phyloP scores from a whole-genome alignment of 2,329 filamentous ascomycete genomes.

The Triangularia setosa region DNA sequence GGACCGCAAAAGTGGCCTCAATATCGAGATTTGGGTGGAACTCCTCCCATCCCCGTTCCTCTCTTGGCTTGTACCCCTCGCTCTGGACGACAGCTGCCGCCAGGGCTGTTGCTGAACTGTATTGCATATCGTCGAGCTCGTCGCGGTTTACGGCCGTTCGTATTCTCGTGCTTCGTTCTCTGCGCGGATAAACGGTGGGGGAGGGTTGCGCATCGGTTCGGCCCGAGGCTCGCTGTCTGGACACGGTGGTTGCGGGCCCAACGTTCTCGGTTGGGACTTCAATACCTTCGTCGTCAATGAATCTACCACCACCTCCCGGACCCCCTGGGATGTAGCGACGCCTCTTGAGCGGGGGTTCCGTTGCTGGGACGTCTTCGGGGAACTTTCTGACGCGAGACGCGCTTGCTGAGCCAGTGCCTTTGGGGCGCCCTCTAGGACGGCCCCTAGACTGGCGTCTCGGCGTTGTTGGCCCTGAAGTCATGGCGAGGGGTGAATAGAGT shows the following conservation, averaged over 20 bases:
- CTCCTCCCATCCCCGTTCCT: conserved; percentile 96
- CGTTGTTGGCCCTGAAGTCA: conserved; percentile 35
- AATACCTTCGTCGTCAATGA: conserved; percentile 67
- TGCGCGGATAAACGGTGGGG: conserved; percentile 46
- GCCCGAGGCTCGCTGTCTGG: conserved; percentile 49
- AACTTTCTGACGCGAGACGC: conserved; percentile 31
- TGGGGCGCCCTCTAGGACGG: conserved; percentile 46
- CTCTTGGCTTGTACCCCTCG: conserved; percentile 94
- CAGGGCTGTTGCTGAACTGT: conserved; percentile 82
- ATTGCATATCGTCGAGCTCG: conserved; percentile 61
- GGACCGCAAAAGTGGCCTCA: conserved; percentile 72
- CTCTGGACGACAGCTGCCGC: conserved; percentile 84
- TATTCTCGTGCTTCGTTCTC: conserved; percentile 55
- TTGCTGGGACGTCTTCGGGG: conserved; percentile 32
- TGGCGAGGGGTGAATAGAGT: conserved; percentile 14
- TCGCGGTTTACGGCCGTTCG: conserved; percentile 49
- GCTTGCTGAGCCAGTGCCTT: conserved; percentile 29
- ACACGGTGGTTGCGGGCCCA: conserved; percentile 47
- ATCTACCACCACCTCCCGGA: conserved; percentile 79
- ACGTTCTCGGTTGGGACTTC: conserved; percentile 52
- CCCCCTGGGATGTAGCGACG: conserved; percentile 81
- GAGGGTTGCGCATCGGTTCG: conserved; percentile 44
- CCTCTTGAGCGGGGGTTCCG: conserved; percentile 65
- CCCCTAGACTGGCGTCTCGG: conserved; percentile 41
- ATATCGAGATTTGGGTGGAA: conserved; percentile 96